phyloP scores from a whole-genome alignment of 2,329 filamentous ascomycete species.

The Hysterium pulicare region DNA sequence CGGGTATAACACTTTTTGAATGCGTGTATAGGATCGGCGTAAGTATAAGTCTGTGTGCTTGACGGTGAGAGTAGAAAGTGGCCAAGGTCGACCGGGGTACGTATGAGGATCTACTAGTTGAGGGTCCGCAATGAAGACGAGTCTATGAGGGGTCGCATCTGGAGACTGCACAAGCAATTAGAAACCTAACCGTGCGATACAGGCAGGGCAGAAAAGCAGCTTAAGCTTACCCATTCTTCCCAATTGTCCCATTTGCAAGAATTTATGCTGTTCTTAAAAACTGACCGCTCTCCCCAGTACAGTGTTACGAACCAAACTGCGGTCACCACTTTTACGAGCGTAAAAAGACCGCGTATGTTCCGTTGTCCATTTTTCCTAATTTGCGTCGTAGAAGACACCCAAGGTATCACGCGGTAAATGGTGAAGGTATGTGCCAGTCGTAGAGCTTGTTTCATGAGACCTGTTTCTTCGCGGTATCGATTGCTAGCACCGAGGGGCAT shows the following conservation, averaged over 20 bases:
- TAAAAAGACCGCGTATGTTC: conserved; percentile 23
- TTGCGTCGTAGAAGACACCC: conserved; percentile 12
- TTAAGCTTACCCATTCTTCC: conserved; percentile 83
- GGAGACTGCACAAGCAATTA: conserved; percentile 57
- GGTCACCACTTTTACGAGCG: conserved; percentile 52
- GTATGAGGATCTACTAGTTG: conserved; percentile 92
- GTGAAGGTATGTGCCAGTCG: conserved; percentile 27
- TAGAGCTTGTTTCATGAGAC: conserved; percentile 28
- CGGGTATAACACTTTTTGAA: conserved; percentile 74
- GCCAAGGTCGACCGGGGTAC: conserved; percentile 81
- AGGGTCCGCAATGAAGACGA: conserved; percentile 83
- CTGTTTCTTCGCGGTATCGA: conserved; percentile 33
- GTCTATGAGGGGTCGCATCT: conserved; percentile 74
- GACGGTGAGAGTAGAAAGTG: conserved; percentile 63
- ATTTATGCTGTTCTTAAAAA: conserved; percentile 68
- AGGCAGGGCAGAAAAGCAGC: too few species aligned
- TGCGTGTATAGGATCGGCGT: conserved; percentile 71
- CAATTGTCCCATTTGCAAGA: conserved; percentile 79
- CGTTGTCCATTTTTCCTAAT: conserved; percentile 17
- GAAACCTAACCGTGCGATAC: background rate
- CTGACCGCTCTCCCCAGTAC: conserved; percentile 80
- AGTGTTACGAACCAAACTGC: conserved; percentile 72
- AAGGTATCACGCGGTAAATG: conserved; percentile 27
- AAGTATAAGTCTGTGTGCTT: conserved; percentile 88
- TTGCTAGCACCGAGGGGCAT: conserved; percentile 30